A percentile compares a stretch with the other conserved stretches of the same genome.
These are phyloP conservation scores for Pleurotus platypus DNA, from an alignment of 768 basidiomycete genomes.

Conservation along the genomic window DNA sequence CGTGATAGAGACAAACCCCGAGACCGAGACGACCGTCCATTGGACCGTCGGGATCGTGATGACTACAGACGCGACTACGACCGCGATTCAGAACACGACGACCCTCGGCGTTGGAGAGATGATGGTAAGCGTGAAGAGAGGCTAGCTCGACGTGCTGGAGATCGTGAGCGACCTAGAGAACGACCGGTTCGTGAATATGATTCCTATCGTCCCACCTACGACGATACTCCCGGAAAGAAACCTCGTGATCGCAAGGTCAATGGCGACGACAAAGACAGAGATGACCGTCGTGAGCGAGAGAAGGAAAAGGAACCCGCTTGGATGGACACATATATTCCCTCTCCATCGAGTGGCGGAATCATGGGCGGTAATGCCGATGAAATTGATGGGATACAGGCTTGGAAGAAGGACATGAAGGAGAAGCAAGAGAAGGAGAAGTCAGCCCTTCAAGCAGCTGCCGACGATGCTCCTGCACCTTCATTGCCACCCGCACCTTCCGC, in stretches of 20 bases:
- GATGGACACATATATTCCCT: slow-evolving; percentile 87
- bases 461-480: slow-evolving; percentile 12
- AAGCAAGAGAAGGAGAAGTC: slow-evolving; percentile 10
- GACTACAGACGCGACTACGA: slow-evolving; percentile 26
- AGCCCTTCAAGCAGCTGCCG: not conserved
- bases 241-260: slow-evolving; percentile 41
- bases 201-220: not conserved
- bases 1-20: slow-evolving; percentile 26
- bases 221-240: not conserved
- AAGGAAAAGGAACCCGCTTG: slow-evolving; percentile 88
- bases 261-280: slow-evolving; percentile 42
- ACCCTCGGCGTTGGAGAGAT: slow-evolving; percentile 76
- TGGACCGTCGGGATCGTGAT: slow-evolving; percentile 1
- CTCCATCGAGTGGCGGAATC: slow-evolving; percentile 51
- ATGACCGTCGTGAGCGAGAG: slow-evolving; percentile 50
- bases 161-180: slow-evolving; percentile 36
- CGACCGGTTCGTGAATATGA: slow-evolving; percentile 33
- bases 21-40: slow-evolving; percentile 19
- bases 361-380: slow-evolving; percentile 69
- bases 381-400: slow-evolving; percentile 81
- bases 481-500: slow-evolving; percentile 9
- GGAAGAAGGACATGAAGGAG: slow-evolving; percentile 77
- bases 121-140: slow-evolving; percentile 81
- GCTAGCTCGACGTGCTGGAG: slow-evolving; percentile 53
- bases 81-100: slow-evolving; percentile 55